Evolutionary conservation across 2,329 filamentous ascomycete genomes (phyloP).

Genomic region (Clonostachys sp.): DNA sequence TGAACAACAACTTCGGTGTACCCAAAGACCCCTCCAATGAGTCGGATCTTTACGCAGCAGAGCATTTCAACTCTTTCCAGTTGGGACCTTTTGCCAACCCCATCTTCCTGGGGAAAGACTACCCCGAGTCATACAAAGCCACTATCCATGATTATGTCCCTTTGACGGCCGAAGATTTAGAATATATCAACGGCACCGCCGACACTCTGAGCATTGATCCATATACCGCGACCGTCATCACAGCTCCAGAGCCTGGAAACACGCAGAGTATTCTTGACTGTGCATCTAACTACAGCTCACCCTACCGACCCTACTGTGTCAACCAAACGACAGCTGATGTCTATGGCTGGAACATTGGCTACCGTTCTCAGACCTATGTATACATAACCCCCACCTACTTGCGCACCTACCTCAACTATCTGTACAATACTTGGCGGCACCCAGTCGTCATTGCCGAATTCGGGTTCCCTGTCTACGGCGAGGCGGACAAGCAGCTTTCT

Average conservation of each 20-base stretch:
- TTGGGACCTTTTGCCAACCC: constrained; percentile 48
- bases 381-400: constrained; percentile 56
- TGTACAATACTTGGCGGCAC: constrained; percentile 52
- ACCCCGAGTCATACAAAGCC: constrained; percentile 38
- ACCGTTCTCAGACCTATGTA: constrained; percentile 49
- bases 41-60: constrained; percentile 35
- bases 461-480: constrained; percentile 49
- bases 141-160: constrained; percentile 38
- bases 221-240: constrained; percentile 52
- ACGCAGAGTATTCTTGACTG: constrained; percentile 39
- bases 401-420: constrained; percentile 48
- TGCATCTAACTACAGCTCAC: constrained; percentile 34
- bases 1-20: constrained; percentile 45
- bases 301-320: constrained; percentile 48
- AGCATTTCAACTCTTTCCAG: constrained; percentile 40
- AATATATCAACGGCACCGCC: constrained; percentile 40
- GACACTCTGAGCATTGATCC: constrained; percentile 55
- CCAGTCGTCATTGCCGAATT: constrained; percentile 50
- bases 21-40: constrained; percentile 31
- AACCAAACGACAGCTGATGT: constrained; percentile 36
- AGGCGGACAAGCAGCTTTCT: constrained; percentile 31
- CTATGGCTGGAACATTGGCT: constrained; percentile 55
- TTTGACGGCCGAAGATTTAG: constrained; percentile 41
- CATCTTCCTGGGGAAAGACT: constrained; percentile 44
- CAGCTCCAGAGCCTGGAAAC: constrained; percentile 27